These are phyloP conservation scores for Colletotrichum limetticola DNA, from an alignment of 2,329 filamentous ascomycete genomes.

Conservation along the genomic window DNA sequence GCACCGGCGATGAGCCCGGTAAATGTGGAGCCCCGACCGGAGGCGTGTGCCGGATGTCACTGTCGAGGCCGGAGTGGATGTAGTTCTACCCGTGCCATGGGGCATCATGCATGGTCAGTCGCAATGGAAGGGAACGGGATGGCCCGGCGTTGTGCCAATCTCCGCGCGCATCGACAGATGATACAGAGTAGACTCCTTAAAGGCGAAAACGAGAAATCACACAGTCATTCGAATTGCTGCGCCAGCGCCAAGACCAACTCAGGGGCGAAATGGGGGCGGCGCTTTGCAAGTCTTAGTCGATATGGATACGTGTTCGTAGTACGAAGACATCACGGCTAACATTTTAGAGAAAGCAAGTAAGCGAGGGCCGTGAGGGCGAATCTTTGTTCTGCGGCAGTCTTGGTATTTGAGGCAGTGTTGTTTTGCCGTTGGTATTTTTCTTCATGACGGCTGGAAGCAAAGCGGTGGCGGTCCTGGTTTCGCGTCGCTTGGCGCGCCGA, in stretches of 20 bases:
- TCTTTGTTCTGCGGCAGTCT: slow-evolving; percentile 2
- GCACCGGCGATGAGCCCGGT: not conserved
- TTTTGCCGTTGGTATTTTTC: not conserved
- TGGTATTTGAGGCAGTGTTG: not conserved
- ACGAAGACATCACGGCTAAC: not conserved
- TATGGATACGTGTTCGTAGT: no score
- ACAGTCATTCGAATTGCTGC: not conserved
- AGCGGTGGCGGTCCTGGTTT: not conserved
- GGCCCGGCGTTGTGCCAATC: not conserved
- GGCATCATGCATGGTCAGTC: not conserved
- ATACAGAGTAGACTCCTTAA: not conserved
- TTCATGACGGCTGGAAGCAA: no score
- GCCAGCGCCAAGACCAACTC: slow-evolving; percentile 16
- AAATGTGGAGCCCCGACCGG: not conserved
- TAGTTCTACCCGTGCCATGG: not conserved
- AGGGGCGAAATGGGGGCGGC: not conserved
- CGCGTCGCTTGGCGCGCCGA: slow-evolving; percentile 24
- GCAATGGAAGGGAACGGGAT: not conserved
- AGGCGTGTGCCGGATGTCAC: not conserved
- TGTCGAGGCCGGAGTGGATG: not conserved
- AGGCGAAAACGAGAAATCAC: not conserved
- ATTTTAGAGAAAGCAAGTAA: not conserved
- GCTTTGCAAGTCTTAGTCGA: not conserved
- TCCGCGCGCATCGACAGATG: not conserved
- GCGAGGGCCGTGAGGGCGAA: not conserved